Evolutionary conservation across 306 rosid species (phyloP), one percentile per base, ranked within the genome.

Genomic region (Fagus sylvatica): DNA sequence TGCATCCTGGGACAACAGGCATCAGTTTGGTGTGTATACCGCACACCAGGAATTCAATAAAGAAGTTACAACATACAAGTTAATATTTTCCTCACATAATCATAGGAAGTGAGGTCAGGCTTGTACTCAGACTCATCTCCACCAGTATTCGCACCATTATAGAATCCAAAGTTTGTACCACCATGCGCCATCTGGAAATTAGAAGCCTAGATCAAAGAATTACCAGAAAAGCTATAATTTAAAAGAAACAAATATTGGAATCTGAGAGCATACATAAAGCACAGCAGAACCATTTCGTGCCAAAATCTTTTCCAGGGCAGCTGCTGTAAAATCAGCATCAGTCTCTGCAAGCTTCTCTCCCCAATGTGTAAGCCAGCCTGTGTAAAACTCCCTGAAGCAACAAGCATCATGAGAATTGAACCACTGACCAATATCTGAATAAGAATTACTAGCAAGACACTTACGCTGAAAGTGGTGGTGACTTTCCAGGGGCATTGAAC

Each of bases 311-410:
- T 87, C 82, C 83, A 95, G 89, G 42, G 89, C 78, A 57, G 92
- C 82, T 72, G 98, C 98, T 53, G 97, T 91, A 76, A 73, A 83
- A 78, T 87, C 82, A 77, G 98, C 98, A 70, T 48, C 86, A 74
- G 98, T 95, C 75, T 53, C 62, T 3, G 97, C 96, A 76, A 77
- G 81, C 72, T 78, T 78, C 84, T 95, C 98, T 73, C 98, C 96
- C 98, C 98, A 95, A 19, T 95, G 98, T 9, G 97, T 95, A 75
- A 95, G 96, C 98, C 98, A 95, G 36, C 98, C 98, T 9, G 98
- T 95, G 86, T 95, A 92, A 84, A 91, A 89, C 84, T 95, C 98
- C 22, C 98, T 92, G 94, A 82, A 81, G 80, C 39, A 83, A 84
- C 43, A 83, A 84, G 65, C 67, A 64, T 42, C 37, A 71, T 81